phyloP scores from a whole-genome alignment of 352 stramenopile genomes.

The Lagenidium sp. region DNA sequence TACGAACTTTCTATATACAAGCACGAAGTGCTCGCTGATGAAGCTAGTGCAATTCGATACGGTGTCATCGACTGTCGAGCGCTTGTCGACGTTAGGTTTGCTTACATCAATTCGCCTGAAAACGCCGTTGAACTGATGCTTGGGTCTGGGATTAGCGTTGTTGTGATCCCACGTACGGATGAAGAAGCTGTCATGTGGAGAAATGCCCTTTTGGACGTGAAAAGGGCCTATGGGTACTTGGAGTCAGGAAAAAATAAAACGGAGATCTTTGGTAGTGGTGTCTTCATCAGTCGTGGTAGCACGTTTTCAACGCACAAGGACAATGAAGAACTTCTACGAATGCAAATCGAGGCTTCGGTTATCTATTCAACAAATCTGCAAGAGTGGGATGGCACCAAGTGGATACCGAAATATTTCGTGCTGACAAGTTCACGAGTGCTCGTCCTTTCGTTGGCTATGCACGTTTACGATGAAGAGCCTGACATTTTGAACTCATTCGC shows the following conservation, averaged over 20 bases:
- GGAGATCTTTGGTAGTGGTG: conserved; percentile 57
- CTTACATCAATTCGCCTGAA: conserved; percentile 77
- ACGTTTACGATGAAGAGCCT: conserved; percentile 84
- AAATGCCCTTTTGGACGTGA: conserved; percentile 71
- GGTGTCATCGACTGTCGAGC: conserved; percentile 81
- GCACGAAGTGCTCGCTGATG: conserved; percentile 74
- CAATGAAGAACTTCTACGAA: conserved; percentile 75
- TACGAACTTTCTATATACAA: conserved; percentile 88
- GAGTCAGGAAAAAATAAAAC: conserved; percentile 71
- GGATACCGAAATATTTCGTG: conserved; percentile 87
- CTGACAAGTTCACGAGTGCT: conserved; percentile 74
- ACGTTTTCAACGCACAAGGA: conserved; percentile 81
- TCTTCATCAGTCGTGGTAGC: conserved; percentile 80
- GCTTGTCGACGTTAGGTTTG: conserved; percentile 74
- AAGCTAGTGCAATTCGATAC: conserved; percentile 73
- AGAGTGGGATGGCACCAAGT: conserved; percentile 80
- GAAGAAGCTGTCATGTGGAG: conserved; percentile 83
- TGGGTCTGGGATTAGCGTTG: conserved; percentile 50
- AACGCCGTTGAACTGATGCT: conserved; percentile 81
- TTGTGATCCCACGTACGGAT: conserved; percentile 77
- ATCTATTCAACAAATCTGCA: conserved; percentile 81
- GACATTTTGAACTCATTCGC: conserved; percentile 77
- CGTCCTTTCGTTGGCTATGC: conserved; percentile 69
- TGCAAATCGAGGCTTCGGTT: conserved; percentile 74
- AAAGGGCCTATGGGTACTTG: conserved; percentile 66